Conservation (phyloP, 345 rosid species). For the Alliaria petiolata region DNA sequence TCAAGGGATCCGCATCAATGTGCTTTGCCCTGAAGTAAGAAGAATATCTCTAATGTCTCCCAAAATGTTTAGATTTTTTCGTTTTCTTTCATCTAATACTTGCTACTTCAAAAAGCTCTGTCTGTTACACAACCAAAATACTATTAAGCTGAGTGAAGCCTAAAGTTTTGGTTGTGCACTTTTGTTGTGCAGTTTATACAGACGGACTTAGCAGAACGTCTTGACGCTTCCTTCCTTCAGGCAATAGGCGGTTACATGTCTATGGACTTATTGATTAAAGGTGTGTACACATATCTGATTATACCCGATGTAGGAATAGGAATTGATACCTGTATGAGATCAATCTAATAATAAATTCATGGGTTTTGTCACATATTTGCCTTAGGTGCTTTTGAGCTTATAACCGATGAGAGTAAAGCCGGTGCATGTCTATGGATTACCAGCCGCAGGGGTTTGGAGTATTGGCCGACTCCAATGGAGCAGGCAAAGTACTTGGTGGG, state of each 20-base stretch:
- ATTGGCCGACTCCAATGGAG: slow-evolving; percentile 83
- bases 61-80: not conserved
- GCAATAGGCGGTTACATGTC: slow-evolving; percentile 72
- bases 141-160: not conserved
- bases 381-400: slow-evolving; percentile 90
- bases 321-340: too few species aligned
- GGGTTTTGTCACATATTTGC: not conserved
- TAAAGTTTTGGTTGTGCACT: not conserved
- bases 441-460: slow-evolving; percentile 82
- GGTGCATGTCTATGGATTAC: slow-evolving; percentile 94
- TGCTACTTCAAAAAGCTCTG: not conserved
- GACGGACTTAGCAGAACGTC: slow-evolving; percentile 52
- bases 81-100: not conserved
- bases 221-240: slow-evolving; percentile 31
- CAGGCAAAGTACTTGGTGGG: slow-evolving; percentile 62
- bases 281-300: slow-evolving; percentile 32
- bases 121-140: not conserved
- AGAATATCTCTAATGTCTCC: not conserved
- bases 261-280: slow-evolving; percentile 74
- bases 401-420: slow-evolving; percentile 69
- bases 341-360: not conserved
- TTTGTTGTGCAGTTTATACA: slow-evolving; percentile 62
- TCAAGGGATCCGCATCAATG: slow-evolving; percentile 83
- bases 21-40: slow-evolving; percentile 95
- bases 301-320: not conserved